Evolutionary conservation across 306 rosid genomes (phyloP).

Genomic region (Rosa persica): DNA sequence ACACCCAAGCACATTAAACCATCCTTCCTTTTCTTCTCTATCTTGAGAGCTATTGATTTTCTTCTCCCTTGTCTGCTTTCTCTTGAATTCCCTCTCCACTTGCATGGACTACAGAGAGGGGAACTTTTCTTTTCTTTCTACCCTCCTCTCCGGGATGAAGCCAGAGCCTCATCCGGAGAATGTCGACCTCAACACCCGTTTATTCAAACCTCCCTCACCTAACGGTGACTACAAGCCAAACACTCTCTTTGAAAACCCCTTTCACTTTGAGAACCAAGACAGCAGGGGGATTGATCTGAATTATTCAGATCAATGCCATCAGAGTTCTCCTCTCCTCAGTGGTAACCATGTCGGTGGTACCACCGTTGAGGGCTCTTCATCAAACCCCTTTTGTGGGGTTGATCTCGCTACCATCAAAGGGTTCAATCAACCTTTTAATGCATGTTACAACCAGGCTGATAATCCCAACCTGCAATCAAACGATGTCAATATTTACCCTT

Average conservation of each 20-base stretch:
- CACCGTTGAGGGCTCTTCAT: conserved; percentile 25
- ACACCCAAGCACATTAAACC: conserved; percentile 17
- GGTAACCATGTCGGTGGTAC: not conserved
- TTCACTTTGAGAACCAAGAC: not conserved
- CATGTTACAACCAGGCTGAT: not conserved
- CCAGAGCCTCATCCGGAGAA: conserved; percentile 1
- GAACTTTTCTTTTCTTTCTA: conserved; percentile 22
- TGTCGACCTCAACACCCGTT: not conserved
- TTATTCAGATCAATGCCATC: not conserved
- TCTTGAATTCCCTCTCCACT: conserved; percentile 1
- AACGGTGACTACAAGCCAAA: not conserved
- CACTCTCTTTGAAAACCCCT: not conserved
- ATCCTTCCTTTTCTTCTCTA: conserved; percentile 28
- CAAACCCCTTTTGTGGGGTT: conserved; percentile 22
- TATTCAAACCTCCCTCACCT: not conserved
- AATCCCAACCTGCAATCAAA: not conserved
- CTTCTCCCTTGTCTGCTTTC: not conserved
- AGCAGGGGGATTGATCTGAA: not conserved
- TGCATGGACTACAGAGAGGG: conserved; percentile 45
- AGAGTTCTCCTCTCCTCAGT: not conserved
- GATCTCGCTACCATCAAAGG: not conserved
- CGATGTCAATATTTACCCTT: not conserved
- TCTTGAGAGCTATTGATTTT: conserved; percentile 7
- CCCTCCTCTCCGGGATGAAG: conserved; percentile 24
- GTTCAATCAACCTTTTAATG: not conserved